Base-by-base conservation (phyloP, 371 early-diverging fungal genomes). In the Mortierella sp. region DNA sequence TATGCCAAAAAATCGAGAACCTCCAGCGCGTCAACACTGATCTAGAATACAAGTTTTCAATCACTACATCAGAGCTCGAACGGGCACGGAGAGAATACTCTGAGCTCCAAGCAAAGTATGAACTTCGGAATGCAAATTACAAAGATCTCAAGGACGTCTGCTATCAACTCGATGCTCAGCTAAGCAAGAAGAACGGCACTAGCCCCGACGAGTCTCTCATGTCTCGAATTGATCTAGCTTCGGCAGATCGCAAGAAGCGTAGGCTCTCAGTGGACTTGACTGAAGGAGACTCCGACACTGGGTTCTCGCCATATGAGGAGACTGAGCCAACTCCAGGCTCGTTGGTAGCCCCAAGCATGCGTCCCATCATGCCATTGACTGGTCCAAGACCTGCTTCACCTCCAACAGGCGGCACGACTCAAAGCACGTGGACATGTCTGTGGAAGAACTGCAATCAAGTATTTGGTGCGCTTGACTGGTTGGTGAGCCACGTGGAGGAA, bases 371-470 rank as follows among this genome's bases (percentile, higher is more conserved):
- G 18, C 67, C 47, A 43, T 16, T 43, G 22, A 14, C 45, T 3
- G n/a, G 39, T 12, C 72, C 58, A 30, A 60, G 66, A 43, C 66
- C 26, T 24, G 8, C 30, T 10, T 59, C 79, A 1, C 68, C 75
- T 30, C 67, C 79, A 11, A 2, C 71, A 12, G 28, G 8, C 22
- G 64, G 51, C 10, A 43, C 70, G 2, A 61, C 76, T 3, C 81
- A 81, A 62, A 75, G 76, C 51, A 81, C 75, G 11, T 81, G 81
- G 81, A 81, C 81, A 0, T 81, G 81, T 64, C 76, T 81, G 5
- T 81, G 81, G 81, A 81, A 75, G 76, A 81, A 52, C 54, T 81
- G 81, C 35, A 81, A 81, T 47, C 81, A 81, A 35, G 81, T 81
- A 45, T 81, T 81, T 65, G 59, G 49, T 12, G 81, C 81, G 0